phyloP scores from a whole-genome alignment of 129 eudicot species.

The Tanacetum coccineum region DNA sequence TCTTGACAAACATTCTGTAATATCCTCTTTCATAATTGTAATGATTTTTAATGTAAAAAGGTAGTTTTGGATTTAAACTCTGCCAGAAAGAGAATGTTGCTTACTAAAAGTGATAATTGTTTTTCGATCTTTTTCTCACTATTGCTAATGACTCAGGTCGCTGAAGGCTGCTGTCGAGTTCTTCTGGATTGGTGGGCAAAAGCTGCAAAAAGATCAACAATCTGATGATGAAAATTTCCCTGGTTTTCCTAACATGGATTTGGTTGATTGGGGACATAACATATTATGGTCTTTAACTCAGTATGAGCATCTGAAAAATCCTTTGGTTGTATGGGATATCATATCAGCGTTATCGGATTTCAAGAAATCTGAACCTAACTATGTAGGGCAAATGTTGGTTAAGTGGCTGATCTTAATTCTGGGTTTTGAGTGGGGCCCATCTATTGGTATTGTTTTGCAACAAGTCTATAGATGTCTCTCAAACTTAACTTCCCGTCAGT shows the following conservation, averaged over 20 bases:
- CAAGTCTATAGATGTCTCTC: no score
- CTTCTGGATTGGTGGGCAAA: conserved; percentile 92
- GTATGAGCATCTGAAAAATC: conserved; percentile 35
- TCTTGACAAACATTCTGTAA: neutral
- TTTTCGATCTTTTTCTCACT: neutral
- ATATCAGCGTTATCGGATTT: conserved; percentile 63
- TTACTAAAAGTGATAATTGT: neutral
- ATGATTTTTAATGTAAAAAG: no score
- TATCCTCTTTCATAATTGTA: neutral
- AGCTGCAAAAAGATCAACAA: conserved; percentile 28
- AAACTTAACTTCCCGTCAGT: no score
- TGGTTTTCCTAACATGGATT: conserved; percentile 48
- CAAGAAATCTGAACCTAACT: no score
- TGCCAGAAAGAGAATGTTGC: conserved; percentile 9
- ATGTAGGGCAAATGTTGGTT: no score
- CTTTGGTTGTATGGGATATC: conserved; percentile 73
- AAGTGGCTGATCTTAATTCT: no score
- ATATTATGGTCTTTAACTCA: conserved; percentile 61
- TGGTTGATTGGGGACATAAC: conserved; percentile 53
- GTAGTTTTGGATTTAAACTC: conserved; percentile 2
- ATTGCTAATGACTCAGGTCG: conserved; percentile 41
- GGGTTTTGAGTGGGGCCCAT: no score
- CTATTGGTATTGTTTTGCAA: no score
- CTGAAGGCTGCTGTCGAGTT: conserved; percentile 82
- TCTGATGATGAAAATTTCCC: conserved; percentile 33